Percentiles rank a stretch among this genome's conserved stretches.
phyloP scores from a whole-genome alignment of 2,329 filamentous ascomycete genomes.

The Neocucurbitaria cava region DNA sequence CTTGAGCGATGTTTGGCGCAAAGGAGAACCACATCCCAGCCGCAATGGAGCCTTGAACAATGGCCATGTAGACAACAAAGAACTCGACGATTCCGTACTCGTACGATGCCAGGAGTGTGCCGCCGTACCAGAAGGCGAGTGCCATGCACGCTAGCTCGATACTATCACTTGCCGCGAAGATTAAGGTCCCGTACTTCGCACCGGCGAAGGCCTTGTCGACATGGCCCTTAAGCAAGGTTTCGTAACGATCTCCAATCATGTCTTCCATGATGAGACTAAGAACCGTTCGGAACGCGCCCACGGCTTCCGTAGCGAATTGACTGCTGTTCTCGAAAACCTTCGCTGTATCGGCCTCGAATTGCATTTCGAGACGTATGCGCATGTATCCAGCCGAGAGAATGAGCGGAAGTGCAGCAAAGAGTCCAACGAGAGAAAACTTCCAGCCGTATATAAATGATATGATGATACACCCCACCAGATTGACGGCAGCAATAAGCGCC shows the following conservation, averaged over 20 bases:
- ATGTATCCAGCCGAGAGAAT: conserved; percentile 59
- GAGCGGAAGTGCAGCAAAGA: conserved; percentile 64
- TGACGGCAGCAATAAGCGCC: conserved; percentile 70
- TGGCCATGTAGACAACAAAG: conserved; percentile 61
- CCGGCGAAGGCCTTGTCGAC: conserved; percentile 66
- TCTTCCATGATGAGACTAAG: conserved; percentile 73
- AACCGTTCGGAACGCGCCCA: conserved; percentile 76
- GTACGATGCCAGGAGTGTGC: conserved; percentile 48
- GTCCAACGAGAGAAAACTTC: conserved; percentile 74
- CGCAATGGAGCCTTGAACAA: conserved; percentile 53
- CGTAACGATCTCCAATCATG: conserved; percentile 68
- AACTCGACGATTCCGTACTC: conserved; percentile 59
- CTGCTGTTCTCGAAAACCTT: conserved; percentile 74
- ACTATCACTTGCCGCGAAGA: conserved; percentile 75
- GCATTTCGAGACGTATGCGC: conserved; percentile 64
- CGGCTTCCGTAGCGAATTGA: conserved; percentile 76
- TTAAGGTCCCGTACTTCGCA: conserved; percentile 66
- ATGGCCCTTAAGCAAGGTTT: conserved; percentile 64
- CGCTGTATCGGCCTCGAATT: conserved; percentile 73
- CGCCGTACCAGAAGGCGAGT: conserved; percentile 63
- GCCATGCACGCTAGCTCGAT: conserved; percentile 69
- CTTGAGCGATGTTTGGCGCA: conserved; percentile 55
- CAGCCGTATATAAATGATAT: conserved; percentile 77
- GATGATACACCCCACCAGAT: conserved; percentile 67
- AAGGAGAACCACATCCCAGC: conserved; percentile 53